Conservation (phyloP, 2,329 filamentous ascomycete species). For the Aspergillus oerlinghausenensis region DNA sequence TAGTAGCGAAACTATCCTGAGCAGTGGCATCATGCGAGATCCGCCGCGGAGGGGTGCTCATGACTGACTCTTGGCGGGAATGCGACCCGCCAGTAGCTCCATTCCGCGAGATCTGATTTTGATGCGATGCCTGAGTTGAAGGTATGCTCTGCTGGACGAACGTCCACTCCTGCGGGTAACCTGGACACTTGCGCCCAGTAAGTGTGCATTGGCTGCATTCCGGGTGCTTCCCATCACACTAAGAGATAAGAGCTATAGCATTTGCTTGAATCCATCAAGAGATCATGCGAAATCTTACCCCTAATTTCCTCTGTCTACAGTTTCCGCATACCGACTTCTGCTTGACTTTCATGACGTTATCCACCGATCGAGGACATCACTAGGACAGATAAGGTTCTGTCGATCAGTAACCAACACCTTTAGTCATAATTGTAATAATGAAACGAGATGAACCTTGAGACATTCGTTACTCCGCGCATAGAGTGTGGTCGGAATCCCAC, state of each 20-base stretch:
- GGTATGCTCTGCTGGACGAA: constrained; percentile 16
- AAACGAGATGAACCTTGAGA: too few species aligned
- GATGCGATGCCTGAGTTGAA: background rate
- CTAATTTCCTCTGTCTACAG: constrained; percentile 17
- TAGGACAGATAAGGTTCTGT: too few species aligned
- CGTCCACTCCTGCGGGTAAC: constrained; percentile 17
- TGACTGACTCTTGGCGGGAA: background rate
- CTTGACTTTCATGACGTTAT: constrained; percentile 13
- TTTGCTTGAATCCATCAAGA: background rate
- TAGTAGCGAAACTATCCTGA: background rate
- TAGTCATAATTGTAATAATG: too few species aligned
- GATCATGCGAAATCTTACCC: constrained; percentile 7
- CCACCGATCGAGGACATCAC: background rate
- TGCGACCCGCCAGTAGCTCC: background rate
- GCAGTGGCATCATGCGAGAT: background rate
- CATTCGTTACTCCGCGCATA: too few species aligned
- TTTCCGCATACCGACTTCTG: constrained; percentile 13
- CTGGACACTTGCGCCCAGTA: constrained; percentile 18
- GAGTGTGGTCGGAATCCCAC: too few species aligned
- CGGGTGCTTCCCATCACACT: constrained; percentile 25
- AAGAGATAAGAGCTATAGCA: background rate
- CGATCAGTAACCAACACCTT: too few species aligned
- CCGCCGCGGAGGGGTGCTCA: background rate
- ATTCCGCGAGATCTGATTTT: too few species aligned
- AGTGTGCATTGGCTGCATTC: constrained; percentile 21